These are phyloP conservation scores for Aquilaria yunnanensis DNA, from an alignment of 345 rosid genomes.

Conservation along the genomic window DNA sequence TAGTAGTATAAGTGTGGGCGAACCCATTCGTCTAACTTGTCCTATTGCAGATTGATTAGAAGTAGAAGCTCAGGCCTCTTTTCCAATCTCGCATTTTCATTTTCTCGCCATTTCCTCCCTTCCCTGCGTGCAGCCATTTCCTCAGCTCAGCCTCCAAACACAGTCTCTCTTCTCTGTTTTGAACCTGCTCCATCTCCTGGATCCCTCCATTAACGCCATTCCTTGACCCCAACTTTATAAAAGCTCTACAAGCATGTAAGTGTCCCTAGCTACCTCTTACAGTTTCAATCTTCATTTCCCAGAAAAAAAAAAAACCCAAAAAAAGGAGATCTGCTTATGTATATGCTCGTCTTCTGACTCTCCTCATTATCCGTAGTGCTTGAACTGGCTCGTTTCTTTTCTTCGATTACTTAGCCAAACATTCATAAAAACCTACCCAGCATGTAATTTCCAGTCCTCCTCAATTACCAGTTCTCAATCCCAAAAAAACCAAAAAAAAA, in stretches of 20 bases:
- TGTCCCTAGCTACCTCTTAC: not conserved
- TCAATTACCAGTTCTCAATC: not conserved
- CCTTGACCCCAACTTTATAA: slow-evolving; percentile 19
- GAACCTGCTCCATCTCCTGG: slow-evolving; percentile 16
- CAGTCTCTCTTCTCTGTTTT: not conserved
- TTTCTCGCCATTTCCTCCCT: not conserved
- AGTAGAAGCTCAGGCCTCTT: not conserved
- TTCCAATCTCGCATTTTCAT: not conserved
- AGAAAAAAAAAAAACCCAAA: slow-evolving; percentile 4
- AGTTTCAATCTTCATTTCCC: not conserved
- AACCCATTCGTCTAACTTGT: too few relatives aligned
- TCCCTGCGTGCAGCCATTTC: not conserved
- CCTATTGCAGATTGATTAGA: too few relatives aligned
- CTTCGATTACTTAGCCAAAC: slow-evolving; percentile 36
- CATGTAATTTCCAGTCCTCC: slow-evolving; percentile 31
- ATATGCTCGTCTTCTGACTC: slow-evolving; percentile 4
- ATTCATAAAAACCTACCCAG: slow-evolving; percentile 45
- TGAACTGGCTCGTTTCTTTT: slow-evolving; percentile 29
- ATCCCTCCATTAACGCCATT: slow-evolving; percentile 9
- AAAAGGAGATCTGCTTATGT: not conserved
- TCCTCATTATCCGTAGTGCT: not conserved
- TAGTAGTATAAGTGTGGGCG: too few relatives aligned
- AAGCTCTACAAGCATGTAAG: slow-evolving; percentile 28
- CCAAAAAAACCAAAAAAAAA: slow-evolving; percentile 17
- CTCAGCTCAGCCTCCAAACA: not conserved